phyloP scores from a whole-genome alignment of 2,329 filamentous ascomycete species.

The Helminthosporium solani region DNA sequence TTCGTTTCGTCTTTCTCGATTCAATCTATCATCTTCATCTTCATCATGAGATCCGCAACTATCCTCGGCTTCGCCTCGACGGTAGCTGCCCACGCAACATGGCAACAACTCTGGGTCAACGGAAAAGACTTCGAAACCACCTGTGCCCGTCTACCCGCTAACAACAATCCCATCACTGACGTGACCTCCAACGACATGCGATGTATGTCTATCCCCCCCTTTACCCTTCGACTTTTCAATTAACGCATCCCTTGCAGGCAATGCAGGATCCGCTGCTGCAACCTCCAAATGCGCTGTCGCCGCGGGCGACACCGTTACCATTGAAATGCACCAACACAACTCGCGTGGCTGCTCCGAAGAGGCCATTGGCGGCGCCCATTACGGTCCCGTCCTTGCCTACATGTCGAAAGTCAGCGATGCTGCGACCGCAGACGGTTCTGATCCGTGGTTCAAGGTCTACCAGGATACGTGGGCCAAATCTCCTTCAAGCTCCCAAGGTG shows the following conservation, averaged over 20 bases:
- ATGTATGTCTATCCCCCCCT: slow-evolving; percentile 34
- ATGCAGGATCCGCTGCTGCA: slow-evolving; percentile 27
- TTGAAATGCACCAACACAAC: slow-evolving; percentile 48
- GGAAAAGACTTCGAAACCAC: slow-evolving; percentile 25
- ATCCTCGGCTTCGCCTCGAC: slow-evolving; percentile 13
- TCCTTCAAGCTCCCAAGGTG: slow-evolving; percentile 41
- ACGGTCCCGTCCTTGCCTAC: slow-evolving; percentile 58
- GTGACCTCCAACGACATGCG: slow-evolving; percentile 56
- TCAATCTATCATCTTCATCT: not conserved
- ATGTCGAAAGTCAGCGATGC: slow-evolving; percentile 46
- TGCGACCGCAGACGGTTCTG: slow-evolving; percentile 53
- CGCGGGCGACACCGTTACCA: slow-evolving; percentile 51
- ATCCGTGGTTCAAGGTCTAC: slow-evolving; percentile 60
- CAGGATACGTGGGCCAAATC: slow-evolving; percentile 54
- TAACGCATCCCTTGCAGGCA: slow-evolving; percentile 13
- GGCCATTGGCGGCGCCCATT: slow-evolving; percentile 37
- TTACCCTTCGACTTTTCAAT: not conserved
- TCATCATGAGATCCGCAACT: slow-evolving; percentile 19
- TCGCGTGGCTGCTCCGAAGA: slow-evolving; percentile 52
- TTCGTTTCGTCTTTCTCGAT: not conserved
- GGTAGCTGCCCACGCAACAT: slow-evolving; percentile 32
- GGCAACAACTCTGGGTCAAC: slow-evolving; percentile 36
- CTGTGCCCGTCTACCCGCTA: slow-evolving; percentile 29
- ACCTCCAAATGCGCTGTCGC: slow-evolving; percentile 48
- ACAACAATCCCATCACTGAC: slow-evolving; percentile 47